Evolutionary conservation across 176 grass and related monocot species (phyloP), one percentile per base, ranked within the genome.

Genomic region (Hsuehochloa calcarea): DNA sequence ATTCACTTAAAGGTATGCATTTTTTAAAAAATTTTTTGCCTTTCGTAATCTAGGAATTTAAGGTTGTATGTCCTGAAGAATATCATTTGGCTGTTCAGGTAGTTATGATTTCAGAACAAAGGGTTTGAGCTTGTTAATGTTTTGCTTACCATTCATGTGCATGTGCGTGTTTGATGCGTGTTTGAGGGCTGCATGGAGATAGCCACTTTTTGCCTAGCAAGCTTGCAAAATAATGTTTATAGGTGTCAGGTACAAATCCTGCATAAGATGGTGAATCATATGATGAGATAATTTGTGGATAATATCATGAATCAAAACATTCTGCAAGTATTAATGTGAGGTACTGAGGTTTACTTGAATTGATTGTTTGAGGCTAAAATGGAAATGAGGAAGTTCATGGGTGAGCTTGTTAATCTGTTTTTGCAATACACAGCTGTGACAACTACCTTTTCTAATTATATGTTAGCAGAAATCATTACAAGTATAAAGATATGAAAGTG

Each of bases 1-100:
- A 54, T 78, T 89, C 96, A 75, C 87, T 92, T 60, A 98, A 88
- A 93, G 94, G 94, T 97, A 97, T 66, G 26, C 13, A 19, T 43
- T 55, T 16, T 68, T 79, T 39, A n/a, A n/a, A n/a, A n/a, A n/a
- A 34, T 34, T 34, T 34, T 34, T 34, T 34, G 31, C 44, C 37
- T 67, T 68, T 31, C 10, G 23, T 79, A 25, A 80, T 52, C 17
- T 26, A 12, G 16, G 59, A 20, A 67, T 78, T 37, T 37, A 77
- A 40, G 20, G 3, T 10, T 47, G 6, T 62, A 22, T 41, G 20
- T 14, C 44, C 63, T 77, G 47, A 75, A 54, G 63, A 67, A 41
- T 80, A 34, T 51, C 35, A 71, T 86, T 65, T 8, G 22, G 14
- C 4, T 23, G 8, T 79, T 58, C 23, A 78, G 26, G 70, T 83